Base-by-base conservation (phyloP, 805 yeast genomes). In the Sugiyamaella lignohabitans region DNA sequence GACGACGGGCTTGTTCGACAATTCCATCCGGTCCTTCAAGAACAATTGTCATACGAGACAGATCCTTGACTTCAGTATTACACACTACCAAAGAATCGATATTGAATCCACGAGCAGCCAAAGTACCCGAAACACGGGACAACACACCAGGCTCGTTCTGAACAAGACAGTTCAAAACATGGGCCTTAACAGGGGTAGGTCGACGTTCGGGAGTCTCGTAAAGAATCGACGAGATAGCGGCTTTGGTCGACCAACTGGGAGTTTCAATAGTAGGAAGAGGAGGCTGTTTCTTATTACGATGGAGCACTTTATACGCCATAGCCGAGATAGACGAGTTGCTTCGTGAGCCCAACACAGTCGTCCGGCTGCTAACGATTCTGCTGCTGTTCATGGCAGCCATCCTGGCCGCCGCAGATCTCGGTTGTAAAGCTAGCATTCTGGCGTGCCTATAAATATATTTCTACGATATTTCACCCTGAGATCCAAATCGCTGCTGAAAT, bases 121-220 rank as follows among this genome's bases (percentile, higher is more conserved):
- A 75, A 45, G 95, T 88, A 46, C 97, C 96, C 4, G 97, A 84
- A 38, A 93, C 86, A 46, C 91, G 79, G 30, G 95, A 83, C 59
- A 93, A 73, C 40, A 93, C 98, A 75, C 98, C 98, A 5, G 98
- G 98, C 70, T 93, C 98, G 67, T 93, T 91, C 70, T 93, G 98
- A 16, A 93, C 98, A 63, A 93, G 75, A 71, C 98, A 93, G 75
- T 91, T 93, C 64, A 93, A 75, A 39, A 93, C 94, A 59, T 93
- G 98, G 60, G 85, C 85, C 56, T 84, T 82, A 57, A 76, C 73
- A 37, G 88, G 86, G 34, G 82, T 78, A 39, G 50, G 64, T 18
- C 68, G 61, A 11, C 73, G 75, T 17, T 69, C 57, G 42, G 77
- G 98, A 77, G 96, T 87, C 65, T 93, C 98, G 69, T 89, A 91